Conservation (phyloP, 163 green algal genomes). For the Scenedesmus sp. region DNA sequence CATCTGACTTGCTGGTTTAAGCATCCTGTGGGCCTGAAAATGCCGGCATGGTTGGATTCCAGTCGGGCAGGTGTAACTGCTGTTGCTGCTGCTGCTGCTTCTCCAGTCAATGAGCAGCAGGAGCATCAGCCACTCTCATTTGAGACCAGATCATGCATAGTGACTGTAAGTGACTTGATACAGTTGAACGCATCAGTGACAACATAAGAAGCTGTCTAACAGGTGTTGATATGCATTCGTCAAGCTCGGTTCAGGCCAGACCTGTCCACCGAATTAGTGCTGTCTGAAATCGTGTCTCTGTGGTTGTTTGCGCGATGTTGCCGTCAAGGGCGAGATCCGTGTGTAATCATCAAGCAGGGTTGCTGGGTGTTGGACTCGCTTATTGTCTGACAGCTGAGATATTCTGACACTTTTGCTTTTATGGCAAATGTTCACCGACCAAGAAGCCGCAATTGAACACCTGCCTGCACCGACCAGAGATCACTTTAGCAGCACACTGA, state of each 20-base stretch:
- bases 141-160: neutral
- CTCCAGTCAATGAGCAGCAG: neutral
- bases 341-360: neutral
- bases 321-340: neutral
- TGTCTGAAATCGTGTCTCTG: neutral
- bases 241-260: neutral
- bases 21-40: neutral
- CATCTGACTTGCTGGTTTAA: neutral
- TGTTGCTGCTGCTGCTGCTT: conserved; percentile 2
- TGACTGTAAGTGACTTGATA: neutral
- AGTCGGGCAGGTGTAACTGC: neutral
- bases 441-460: neutral
- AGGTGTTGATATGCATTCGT: neutral
- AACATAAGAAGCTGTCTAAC: neutral
- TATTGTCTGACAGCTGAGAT: neutral
- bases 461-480: neutral
- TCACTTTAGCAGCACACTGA: neutral
- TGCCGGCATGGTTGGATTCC: neutral
- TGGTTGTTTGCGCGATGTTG: neutral
- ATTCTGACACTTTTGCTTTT: neutral
- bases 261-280: neutral
- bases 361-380: neutral
- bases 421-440: too few species aligned
- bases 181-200: neutral
- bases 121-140: neutral